A percentile compares a stretch with the other conserved stretches of the same genome.
Conservation (phyloP, 768 basidiomycete species). For the Boletus reticuloceps region DNA sequence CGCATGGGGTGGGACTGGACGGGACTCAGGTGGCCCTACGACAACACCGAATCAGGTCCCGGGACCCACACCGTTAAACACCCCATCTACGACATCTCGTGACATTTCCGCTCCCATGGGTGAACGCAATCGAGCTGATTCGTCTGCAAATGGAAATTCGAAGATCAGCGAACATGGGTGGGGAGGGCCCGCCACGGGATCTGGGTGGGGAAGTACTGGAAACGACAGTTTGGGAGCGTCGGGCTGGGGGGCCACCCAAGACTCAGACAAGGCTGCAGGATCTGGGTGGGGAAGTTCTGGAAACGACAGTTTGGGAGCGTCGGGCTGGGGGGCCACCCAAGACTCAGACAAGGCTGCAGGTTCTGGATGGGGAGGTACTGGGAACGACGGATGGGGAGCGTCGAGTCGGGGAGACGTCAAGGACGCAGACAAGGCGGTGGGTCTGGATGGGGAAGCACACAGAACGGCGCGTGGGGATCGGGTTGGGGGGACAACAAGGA, state of each 20-base stretch:
- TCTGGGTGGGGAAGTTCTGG: background rate
- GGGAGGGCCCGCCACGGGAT: background rate
- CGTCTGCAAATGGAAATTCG: background rate
- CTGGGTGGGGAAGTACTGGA: slow-evolving; percentile 4
- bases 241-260: slow-evolving; percentile 1
- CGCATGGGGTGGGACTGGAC: background rate
- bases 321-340: slow-evolving; percentile 1
- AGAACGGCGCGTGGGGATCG: slow-evolving; percentile 2
- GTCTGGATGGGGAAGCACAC: background rate
- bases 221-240: slow-evolving; percentile 1
- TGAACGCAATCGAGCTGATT: background rate
- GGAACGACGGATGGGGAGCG: background rate
- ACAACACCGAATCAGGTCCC: slow-evolving; percentile 4
- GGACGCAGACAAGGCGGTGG: background rate
- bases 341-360: background rate
- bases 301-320: background rate
- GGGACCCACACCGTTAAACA: background rate
- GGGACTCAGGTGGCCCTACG: slow-evolving; percentile 1
- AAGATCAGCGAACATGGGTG: slow-evolving; percentile 1
- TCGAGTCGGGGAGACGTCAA: background rate
- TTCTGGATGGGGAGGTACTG: background rate
- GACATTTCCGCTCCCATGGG: background rate
- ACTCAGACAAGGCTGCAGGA: background rate
- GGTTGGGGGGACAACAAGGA: slow-evolving; percentile 5
- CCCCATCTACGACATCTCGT: background rate